Percentiles rank a stretch among this genome's conserved stretches.
Conservation (phyloP, 345 rosid genomes). For the Erucastrum elatum region DNA sequence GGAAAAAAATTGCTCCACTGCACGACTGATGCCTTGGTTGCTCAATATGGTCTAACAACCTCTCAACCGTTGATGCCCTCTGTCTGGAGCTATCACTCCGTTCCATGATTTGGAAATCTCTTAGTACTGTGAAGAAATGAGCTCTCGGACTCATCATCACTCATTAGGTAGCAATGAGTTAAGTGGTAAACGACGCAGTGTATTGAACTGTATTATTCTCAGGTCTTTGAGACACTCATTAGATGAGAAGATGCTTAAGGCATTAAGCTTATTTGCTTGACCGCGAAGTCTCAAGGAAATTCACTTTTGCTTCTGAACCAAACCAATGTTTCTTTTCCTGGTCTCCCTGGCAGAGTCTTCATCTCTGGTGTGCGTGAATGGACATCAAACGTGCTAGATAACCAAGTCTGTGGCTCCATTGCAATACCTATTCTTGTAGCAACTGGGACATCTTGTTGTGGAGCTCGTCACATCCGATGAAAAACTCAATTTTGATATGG, state of each 20-base stretch:
- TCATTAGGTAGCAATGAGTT: constrained; percentile 35
- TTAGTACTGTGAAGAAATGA: too few species aligned
- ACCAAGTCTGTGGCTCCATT: constrained; percentile 74
- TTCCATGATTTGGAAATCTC: too few species aligned
- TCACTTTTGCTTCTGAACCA: constrained; percentile 63
- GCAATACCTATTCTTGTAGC: constrained; percentile 74
- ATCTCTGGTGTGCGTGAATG: constrained; percentile 81
- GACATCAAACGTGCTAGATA: constrained; percentile 79
- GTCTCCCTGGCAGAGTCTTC: constrained; percentile 95
- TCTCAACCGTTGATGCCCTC: constrained; percentile 46
- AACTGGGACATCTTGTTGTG: constrained; percentile 52
- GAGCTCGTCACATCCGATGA: constrained; percentile 81
- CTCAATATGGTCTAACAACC: constrained; percentile 46
- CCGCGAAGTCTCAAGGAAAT: constrained; percentile 82
- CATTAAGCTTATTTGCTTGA: constrained; percentile 77
- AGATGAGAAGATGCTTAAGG: constrained; percentile 87
- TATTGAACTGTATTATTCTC: constrained; percentile 34
- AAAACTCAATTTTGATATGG: constrained; percentile 70
- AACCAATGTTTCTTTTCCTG: constrained; percentile 54
- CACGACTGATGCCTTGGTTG: constrained; percentile 46
- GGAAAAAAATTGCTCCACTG: too few species aligned
- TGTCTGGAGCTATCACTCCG: constrained; percentile 5
- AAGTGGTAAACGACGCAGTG: constrained; percentile 37
- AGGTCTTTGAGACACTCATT: constrained; percentile 53
- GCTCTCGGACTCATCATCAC: neutral